phyloP scores from a whole-genome alignment of 805 yeast genomes.

The Candida awuae region DNA sequence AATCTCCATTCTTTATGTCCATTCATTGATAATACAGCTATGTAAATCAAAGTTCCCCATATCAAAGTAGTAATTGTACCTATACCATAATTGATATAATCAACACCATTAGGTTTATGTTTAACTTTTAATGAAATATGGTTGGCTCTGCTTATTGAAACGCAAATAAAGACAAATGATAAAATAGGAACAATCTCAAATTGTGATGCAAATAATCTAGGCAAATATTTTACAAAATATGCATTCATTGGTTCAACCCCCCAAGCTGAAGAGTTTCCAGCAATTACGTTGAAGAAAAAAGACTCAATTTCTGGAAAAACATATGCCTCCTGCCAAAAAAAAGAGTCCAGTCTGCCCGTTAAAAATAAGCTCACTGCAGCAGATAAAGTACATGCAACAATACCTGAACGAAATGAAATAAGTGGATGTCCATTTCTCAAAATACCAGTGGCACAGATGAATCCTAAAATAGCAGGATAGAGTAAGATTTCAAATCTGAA shows the following conservation, averaged over 20 bases:
- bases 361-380: conserved; percentile 41
- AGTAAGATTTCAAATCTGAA: conserved; percentile 67
- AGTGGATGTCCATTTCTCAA: conserved; percentile 35
- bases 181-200: conserved; percentile 7
- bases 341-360: conserved; percentile 55
- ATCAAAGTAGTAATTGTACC: conserved; percentile 38
- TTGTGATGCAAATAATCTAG: conserved; percentile 31
- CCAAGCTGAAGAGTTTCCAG: conserved; percentile 72
- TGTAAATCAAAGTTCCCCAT: conserved; percentile 44
- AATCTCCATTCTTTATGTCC: conserved; percentile 96
- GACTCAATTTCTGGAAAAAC: conserved; percentile 67
- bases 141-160: not conserved
- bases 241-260: conserved; percentile 70
- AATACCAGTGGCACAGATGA: conserved; percentile 32
- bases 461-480: conserved; percentile 42
- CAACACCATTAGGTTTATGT: conserved; percentile 2
- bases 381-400: conserved; percentile 33
- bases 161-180: not conserved
- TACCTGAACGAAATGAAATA: conserved; percentile 12
- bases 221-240: conserved; percentile 53
- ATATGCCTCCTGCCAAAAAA: conserved; percentile 53
- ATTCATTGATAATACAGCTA: conserved; percentile 64
- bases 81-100: conserved; percentile 23
- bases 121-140: too few species aligned
- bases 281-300: conserved; percentile 65